These are phyloP conservation scores for Pyrenochaeta sp. DNA, from an alignment of 2,329 filamentous ascomycete genomes.

Conservation along the genomic window DNA sequence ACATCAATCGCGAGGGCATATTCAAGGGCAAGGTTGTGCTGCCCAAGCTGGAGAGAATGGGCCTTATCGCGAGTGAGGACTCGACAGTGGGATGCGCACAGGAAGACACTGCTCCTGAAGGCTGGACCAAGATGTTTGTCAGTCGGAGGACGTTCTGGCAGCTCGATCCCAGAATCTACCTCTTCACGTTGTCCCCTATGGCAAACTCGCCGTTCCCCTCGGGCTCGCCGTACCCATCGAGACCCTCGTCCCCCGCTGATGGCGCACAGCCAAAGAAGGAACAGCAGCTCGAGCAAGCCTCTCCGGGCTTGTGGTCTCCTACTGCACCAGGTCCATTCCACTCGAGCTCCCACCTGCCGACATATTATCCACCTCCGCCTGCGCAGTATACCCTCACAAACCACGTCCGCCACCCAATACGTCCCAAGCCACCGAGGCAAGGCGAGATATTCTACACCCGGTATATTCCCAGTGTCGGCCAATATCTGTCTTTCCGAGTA, in stretches of 20 bases:
- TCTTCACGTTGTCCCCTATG: slow-evolving; percentile 79
- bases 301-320: slow-evolving; percentile 50
- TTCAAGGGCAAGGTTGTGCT: slow-evolving; percentile 83
- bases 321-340: slow-evolving; percentile 72
- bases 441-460: slow-evolving; percentile 91
- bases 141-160: slow-evolving; percentile 89
- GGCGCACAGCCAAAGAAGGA: slow-evolving; percentile 37
- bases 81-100: slow-evolving; percentile 73
- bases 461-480: slow-evolving; percentile 79
- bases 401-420: slow-evolving; percentile 81
- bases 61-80: slow-evolving; percentile 77
- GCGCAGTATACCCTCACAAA: slow-evolving; percentile 82
- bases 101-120: slow-evolving; percentile 67
- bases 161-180: slow-evolving; percentile 82
- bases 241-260: slow-evolving; percentile 58
- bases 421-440: slow-evolving; percentile 87
- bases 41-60: slow-evolving; percentile 93
- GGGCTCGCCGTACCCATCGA: slow-evolving; percentile 59
- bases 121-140: slow-evolving; percentile 84
- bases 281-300: slow-evolving; percentile 38
- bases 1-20: slow-evolving; percentile 85
- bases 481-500: slow-evolving; percentile 89
- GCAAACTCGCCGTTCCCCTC: slow-evolving; percentile 57
- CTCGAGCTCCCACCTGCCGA: slow-evolving; percentile 84
- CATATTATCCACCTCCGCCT: slow-evolving; percentile 86